These are phyloP conservation scores for Chaetoscypha palmicola DNA, from an alignment of 2,329 filamentous ascomycete genomes.

Conservation along the genomic window DNA sequence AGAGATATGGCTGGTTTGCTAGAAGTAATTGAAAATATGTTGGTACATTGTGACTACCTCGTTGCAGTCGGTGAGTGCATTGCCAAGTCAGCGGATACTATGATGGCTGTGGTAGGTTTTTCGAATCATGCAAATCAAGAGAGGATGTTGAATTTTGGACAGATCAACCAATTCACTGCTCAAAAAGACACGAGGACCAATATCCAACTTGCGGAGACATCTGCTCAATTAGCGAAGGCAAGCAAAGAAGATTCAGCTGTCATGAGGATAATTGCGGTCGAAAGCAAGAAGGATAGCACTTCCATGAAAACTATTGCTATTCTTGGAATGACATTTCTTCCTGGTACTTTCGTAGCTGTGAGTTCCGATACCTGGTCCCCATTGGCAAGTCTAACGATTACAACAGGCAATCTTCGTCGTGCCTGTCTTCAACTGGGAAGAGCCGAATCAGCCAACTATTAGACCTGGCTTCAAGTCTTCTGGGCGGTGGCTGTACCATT, in stretches of 20 bases:
- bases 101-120: too few relatives aligned
- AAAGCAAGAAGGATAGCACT: too few relatives aligned
- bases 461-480: neutral
- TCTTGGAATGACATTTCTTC: constrained; percentile 7
- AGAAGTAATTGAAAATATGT: too few relatives aligned
- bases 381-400: neutral
- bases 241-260: constrained; percentile 10
- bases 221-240: constrained; percentile 8
- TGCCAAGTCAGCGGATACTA: too few relatives aligned
- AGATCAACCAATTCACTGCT: constrained; percentile 16
- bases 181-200: constrained; percentile 18
- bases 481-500: neutral
- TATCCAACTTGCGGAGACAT: constrained; percentile 8
- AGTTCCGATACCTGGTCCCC: neutral
- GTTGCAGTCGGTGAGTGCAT: too few relatives aligned
- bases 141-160: too few relatives aligned
- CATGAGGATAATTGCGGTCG: constrained; percentile 29
- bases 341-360: constrained; percentile 7
- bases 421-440: constrained; percentile 3
- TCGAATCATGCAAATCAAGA: too few relatives aligned
- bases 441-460: neutral
- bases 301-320: too few relatives aligned
- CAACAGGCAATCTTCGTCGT: neutral
- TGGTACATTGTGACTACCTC: too few relatives aligned
- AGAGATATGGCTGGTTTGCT: too few relatives aligned